phyloP scores from a whole-genome alignment of 805 yeast genomes.

The Pichia deserticola region DNA sequence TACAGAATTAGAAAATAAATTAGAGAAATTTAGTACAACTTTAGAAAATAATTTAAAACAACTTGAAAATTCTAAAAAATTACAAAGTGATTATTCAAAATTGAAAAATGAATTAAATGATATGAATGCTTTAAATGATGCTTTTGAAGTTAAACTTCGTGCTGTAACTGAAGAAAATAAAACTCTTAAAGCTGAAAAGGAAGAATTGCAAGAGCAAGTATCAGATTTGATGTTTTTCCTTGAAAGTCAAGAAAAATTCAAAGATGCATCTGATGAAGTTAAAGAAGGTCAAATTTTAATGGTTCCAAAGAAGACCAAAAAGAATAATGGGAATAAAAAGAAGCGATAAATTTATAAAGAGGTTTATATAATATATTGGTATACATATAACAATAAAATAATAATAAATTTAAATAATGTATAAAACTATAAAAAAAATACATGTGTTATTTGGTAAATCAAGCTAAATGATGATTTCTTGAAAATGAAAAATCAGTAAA shows the following conservation, averaged over 20 bases:
- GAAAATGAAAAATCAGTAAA: slow-evolving; percentile 29
- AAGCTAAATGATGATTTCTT: slow-evolving; percentile 13
- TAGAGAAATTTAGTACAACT: not conserved
- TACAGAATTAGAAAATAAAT: not conserved
- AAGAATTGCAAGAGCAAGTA: slow-evolving; percentile 54
- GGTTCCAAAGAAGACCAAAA: slow-evolving; percentile 11
- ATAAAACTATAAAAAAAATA: too few relatives aligned
- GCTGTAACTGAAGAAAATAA: slow-evolving; percentile 27
- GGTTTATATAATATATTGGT: too few relatives aligned
- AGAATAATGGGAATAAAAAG: not conserved
- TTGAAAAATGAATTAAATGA: not conserved
- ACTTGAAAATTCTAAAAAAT: too few relatives aligned
- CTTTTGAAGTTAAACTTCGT: slow-evolving; percentile 34
- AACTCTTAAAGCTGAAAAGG: slow-evolving; percentile 32
- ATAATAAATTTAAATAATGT: too few relatives aligned
- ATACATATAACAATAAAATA: too few relatives aligned
- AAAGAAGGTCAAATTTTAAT: slow-evolving; percentile 62
- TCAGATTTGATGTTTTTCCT: slow-evolving; percentile 75
- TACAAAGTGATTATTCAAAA: too few relatives aligned
- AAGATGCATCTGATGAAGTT: slow-evolving; percentile 63
- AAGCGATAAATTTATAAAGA: not conserved
- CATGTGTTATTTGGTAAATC: not conserved
- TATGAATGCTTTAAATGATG: slow-evolving; percentile 30
- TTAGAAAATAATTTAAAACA: not conserved
- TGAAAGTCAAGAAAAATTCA: slow-evolving; percentile 65